Evolutionary conservation across 2,329 filamentous ascomycete genomes (phyloP).

Genomic region (Epichloe sp.): DNA sequence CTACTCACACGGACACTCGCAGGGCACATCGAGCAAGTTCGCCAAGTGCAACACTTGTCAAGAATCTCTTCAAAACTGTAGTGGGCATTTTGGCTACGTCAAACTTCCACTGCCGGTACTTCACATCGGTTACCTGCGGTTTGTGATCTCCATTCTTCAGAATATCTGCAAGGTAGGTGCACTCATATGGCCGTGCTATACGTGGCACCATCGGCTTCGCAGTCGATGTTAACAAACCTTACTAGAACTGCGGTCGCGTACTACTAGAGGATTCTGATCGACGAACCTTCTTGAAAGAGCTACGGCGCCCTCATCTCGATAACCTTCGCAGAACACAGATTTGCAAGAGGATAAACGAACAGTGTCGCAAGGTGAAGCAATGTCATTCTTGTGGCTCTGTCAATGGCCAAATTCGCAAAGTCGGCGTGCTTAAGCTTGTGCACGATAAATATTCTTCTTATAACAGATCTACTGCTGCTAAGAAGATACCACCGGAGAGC

Average conservation of each 20-base stretch:
- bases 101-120: slow-evolving; percentile 83
- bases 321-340: slow-evolving; percentile 74
- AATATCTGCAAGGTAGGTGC: slow-evolving; percentile 69
- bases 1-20: not conserved
- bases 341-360: slow-evolving; percentile 76
- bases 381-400: slow-evolving; percentile 71
- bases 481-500: slow-evolving; percentile 69
- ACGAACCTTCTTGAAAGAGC: slow-evolving; percentile 61
- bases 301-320: slow-evolving; percentile 72
- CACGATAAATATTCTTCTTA: slow-evolving; percentile 86
- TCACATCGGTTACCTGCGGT: slow-evolving; percentile 91
- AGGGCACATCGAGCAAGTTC: slow-evolving; percentile 76
- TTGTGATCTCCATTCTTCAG: slow-evolving; percentile 82
- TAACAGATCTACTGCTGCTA: slow-evolving; percentile 76
- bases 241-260: slow-evolving; percentile 58
- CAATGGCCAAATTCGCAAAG: slow-evolving; percentile 87
- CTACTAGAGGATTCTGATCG: slow-evolving; percentile 71
- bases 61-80: slow-evolving; percentile 69
- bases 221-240: not conserved
- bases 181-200: not conserved
- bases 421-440: slow-evolving; percentile 80
- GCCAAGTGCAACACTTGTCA: slow-evolving; percentile 74
- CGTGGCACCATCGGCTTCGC: not conserved
- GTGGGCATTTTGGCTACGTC: slow-evolving; percentile 91
- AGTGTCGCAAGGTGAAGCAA: slow-evolving; percentile 73